Evolutionary conservation across 2,329 filamentous ascomycete species (phyloP).

Genomic region (Trichoderma sp.): DNA sequence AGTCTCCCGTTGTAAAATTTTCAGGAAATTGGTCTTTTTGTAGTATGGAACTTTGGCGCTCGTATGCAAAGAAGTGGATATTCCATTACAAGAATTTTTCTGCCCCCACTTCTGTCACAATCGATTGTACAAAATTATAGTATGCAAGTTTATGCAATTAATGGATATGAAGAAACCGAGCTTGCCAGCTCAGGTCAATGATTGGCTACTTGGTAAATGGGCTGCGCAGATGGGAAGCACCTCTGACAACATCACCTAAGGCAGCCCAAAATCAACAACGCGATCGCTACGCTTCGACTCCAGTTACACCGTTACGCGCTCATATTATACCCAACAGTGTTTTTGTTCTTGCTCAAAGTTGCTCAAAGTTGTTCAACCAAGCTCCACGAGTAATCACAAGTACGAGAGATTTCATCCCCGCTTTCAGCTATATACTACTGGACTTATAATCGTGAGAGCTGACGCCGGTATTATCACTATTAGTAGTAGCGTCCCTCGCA

Average conservation of each 20-base stretch:
- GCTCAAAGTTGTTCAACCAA: neutral
- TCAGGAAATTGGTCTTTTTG: neutral
- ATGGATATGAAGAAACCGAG: neutral
- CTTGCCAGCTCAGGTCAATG: neutral
- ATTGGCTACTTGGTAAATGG: neutral
- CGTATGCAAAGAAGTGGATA: conserved; percentile 11
- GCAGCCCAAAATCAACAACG: conserved; percentile 12
- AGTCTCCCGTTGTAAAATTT: neutral
- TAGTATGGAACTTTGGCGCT: neutral
- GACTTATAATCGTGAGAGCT: neutral
- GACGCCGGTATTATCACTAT: neutral
- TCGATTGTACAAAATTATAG: neutral
- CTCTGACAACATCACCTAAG: conserved; percentile 15
- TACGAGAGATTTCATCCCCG: neutral
- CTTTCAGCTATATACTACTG: neutral
- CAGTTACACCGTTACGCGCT: neutral
- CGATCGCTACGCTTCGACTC: neutral
- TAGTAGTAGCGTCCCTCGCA: neutral
- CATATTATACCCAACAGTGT: neutral
- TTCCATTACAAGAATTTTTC: conserved; percentile 12
- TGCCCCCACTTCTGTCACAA: neutral
- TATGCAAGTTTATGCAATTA: neutral
- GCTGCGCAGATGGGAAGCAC: conserved; percentile 3
- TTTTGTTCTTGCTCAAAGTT: neutral
- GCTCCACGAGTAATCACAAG: neutral